These are phyloP conservation scores for Coemansia sp. DNA, from an alignment of 192 early-diverging fungal genomes.

Conservation along the genomic window DNA sequence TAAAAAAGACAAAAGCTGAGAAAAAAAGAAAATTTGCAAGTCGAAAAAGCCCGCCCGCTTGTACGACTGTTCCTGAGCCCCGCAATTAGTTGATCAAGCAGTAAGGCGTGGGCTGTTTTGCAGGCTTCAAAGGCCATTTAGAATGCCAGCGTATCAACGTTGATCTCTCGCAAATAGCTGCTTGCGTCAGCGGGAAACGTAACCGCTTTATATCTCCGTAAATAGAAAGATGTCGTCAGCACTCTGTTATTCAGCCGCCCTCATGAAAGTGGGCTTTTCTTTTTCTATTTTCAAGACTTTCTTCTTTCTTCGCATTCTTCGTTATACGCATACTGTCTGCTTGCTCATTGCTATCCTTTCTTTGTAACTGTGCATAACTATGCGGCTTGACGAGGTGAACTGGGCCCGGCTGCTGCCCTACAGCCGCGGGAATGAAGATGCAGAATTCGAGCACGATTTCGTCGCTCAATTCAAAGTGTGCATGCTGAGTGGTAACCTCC, in stretches of 20 bases:
- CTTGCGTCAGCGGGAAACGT: no score
- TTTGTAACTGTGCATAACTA: conserved; percentile 18
- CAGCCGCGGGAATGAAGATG: conserved; percentile 38
- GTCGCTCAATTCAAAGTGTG: conserved; percentile 36
- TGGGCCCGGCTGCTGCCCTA: conserved; percentile 49
- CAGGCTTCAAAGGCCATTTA: not conserved
- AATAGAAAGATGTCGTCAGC: not conserved
- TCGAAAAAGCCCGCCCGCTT: not conserved
- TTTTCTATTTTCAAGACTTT: not conserved
- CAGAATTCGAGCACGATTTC: conserved; percentile 37
- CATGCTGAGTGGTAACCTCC: conserved; percentile 29
- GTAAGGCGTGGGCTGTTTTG: not conserved
- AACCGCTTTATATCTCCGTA: no score
- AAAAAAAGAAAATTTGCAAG: conserved; percentile 8
- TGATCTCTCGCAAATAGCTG: no score
- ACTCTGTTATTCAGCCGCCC: conserved; percentile 1
- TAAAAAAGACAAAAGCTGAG: conserved; percentile 3
- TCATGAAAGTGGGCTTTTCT: not conserved
- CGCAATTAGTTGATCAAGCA: not conserved
- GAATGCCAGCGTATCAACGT: no score
- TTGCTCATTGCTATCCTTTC: conserved; percentile 5
- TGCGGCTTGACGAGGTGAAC: conserved; percentile 48
- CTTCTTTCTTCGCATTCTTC: not conserved
- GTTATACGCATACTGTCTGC: conserved; percentile 6
- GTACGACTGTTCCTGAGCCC: not conserved